Base-by-base conservation (phyloP, 345 rosid species). In the Isatis tinctoria region DNA sequence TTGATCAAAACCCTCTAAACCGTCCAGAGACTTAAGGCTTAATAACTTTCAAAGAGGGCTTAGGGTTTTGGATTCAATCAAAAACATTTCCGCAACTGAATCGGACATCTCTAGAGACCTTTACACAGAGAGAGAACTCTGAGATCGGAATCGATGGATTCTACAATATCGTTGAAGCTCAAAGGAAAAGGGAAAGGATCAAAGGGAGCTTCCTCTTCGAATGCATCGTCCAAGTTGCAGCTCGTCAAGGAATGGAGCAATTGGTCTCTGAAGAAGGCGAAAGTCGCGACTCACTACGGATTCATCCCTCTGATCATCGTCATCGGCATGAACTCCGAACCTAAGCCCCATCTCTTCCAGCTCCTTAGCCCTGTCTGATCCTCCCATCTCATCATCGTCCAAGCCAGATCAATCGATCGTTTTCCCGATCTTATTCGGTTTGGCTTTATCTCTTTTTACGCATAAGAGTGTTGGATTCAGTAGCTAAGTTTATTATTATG, bases 281-380 rank as follows among this genome's bases (percentile, higher is more conserved):
- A 92, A 84, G 96, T 92, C 73, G 73, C 82, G 12, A 81, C 90
- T 74, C 99, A 95, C 81, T 95, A 92, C 57, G 97, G 97, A 40
- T 95, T 95, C 84, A 92, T 95, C 60, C 99, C 99, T 64, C 82
- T 92, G 8, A 58, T 94, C 75, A 83, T 91, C 83, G 69, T 91
- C 83, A 67, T 94, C 78, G 97, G 98, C 83, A 91, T 94, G 96
- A 94, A 88, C 78, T 86, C 98, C 44, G 96, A 94, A 14, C 96
- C 97, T 3, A 91, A 91, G 72, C 98, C 98, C 6, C 95, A 87
- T 79, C 81, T 90, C 48, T 88, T 83, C 52, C 97, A 94, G 87
- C 93, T 94, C 64, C 87, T 94, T 70, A 82, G 90, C 77, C 97
- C 98, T 2, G 93, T 92, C 30, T 95, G 81, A 86, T 44, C 35